phyloP scores from a whole-genome alignment of 2,329 filamentous ascomycete genomes.

The Thielaviopsis ethacetica region DNA sequence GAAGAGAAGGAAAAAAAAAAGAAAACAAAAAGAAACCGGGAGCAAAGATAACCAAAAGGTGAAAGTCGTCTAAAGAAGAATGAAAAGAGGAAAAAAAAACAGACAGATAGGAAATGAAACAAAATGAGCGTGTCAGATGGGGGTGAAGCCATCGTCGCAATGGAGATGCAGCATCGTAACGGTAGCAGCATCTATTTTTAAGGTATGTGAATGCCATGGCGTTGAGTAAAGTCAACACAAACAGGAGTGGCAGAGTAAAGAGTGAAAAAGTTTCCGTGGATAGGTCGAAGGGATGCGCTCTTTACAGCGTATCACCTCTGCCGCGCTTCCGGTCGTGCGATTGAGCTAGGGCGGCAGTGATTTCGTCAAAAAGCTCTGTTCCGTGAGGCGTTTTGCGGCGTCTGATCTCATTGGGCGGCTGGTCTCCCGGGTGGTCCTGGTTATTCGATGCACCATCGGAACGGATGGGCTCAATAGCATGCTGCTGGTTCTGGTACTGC shows the following conservation, averaged over 20 bases:
- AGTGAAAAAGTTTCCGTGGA: not conserved
- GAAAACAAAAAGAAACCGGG: not conserved
- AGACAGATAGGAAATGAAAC: not conserved
- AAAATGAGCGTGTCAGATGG: not conserved
- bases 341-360: not conserved
- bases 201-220: not conserved
- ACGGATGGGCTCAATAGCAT: not conserved
- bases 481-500: slow-evolving; percentile 1
- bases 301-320: slow-evolving; percentile 1
- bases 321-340: slow-evolving; percentile 5
- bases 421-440: slow-evolving; percentile 2
- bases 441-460: not conserved
- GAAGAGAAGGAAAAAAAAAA: not conserved
- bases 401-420: slow-evolving; percentile 4
- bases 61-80: not conserved
- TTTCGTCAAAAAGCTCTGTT: slow-evolving; percentile 8
- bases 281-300: not conserved
- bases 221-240: not conserved
- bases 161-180: not conserved
- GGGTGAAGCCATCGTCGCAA: not conserved
- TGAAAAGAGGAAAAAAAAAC: not conserved
- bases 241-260: not conserved
- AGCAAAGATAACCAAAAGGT: not conserved
- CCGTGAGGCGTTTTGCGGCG: slow-evolving; percentile 10
- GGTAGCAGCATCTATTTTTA: not conserved